Base-by-base conservation (phyloP, 805 yeast species). In the Saccharomycodes ludwigii region DNA sequence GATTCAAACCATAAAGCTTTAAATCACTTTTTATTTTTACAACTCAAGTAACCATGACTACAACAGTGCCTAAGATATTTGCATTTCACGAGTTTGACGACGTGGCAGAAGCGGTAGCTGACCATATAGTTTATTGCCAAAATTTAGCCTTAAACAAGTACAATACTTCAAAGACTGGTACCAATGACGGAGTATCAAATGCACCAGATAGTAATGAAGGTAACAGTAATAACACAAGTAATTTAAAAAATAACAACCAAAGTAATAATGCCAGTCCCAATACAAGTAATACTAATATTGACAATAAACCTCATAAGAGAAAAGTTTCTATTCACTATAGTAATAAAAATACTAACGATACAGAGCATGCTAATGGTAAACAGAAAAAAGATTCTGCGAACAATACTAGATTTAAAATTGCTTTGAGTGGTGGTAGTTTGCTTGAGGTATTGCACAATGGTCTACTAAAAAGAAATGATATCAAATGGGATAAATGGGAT, bases 81-180 rank as follows among this genome's bases (percentile, higher is more conserved):
- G 82, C 95, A 31, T 88, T 91, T 54, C 91, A 85, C 27, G 94
- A 81, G 54, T 77, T 83, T 48, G 65, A 74, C 18, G 91, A 82
- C 12, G 95, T 88, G 20, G 96, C 97, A 2, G 94, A 81, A 33
- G 97, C 97, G 16, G 94, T 88, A 18, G 96, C 96, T 1, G 95
- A 91, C 56, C 94, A 86, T 55, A 78, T 88, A 30, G 73, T 85
- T 21, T 72, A 81, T 18, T 93, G 94, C 9, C 97, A 91, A 58
- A 82, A 86, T 48, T 54, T 50, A 34, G 64, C 65, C 2, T 42
- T 61, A n/a, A n/a, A n/a, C n/a, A n/a, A n/a, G n/a, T n/a, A n/a
- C n/a, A n/a, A n/a, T n/a, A n/a, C n/a, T n/a, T n/a, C n/a, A n/a
- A n/a, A n/a, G n/a, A n/a, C n/a, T n/a, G n/a, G n/a, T n/a, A n/a